Percentiles rank a stretch among this genome's conserved stretches.
Evolutionary conservation across 345 rosid genomes (phyloP).

Genomic region (Carallia brachiata): DNA sequence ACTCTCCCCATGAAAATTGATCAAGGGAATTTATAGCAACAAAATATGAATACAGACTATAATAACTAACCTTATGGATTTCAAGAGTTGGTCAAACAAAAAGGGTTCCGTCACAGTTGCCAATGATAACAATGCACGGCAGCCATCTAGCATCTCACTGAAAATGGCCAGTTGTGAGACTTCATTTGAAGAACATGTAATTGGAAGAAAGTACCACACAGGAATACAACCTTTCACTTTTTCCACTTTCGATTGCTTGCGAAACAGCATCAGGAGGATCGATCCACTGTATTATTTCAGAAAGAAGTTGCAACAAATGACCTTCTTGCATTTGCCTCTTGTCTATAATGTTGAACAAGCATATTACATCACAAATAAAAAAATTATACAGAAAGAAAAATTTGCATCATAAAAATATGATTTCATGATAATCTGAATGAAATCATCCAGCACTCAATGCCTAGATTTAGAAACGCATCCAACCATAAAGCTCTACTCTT

Average conservation of each 20-base stretch:
- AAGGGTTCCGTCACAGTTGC: constrained; percentile 70
- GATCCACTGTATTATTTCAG: constrained; percentile 85
- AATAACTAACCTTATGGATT: constrained; percentile 65
- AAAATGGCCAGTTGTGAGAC: constrained; percentile 21
- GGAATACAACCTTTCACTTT: constrained; percentile 72
- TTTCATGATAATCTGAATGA: background rate
- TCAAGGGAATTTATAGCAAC: background rate
- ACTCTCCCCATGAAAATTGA: background rate
- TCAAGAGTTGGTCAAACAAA: constrained; percentile 75
- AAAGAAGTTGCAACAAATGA: constrained; percentile 76
- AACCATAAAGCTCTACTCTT: background rate
- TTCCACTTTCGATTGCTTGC: constrained; percentile 79
- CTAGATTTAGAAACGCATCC: background rate
- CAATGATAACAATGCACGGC: constrained; percentile 84
- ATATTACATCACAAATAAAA: constrained; percentile 22
- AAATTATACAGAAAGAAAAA: background rate
- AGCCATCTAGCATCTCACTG: constrained; percentile 98
- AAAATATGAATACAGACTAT: background rate
- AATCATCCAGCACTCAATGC: background rate
- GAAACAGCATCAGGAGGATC: constrained; percentile 82
- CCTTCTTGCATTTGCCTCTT: constrained; percentile 68
- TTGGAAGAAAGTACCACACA: constrained; percentile 15
- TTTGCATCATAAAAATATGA: background rate
- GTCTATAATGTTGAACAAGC: constrained; percentile 53
- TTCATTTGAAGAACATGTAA: constrained; percentile 21